Conservation (phyloP, 176 grass and related monocot species). For the Avena atlantica region DNA sequence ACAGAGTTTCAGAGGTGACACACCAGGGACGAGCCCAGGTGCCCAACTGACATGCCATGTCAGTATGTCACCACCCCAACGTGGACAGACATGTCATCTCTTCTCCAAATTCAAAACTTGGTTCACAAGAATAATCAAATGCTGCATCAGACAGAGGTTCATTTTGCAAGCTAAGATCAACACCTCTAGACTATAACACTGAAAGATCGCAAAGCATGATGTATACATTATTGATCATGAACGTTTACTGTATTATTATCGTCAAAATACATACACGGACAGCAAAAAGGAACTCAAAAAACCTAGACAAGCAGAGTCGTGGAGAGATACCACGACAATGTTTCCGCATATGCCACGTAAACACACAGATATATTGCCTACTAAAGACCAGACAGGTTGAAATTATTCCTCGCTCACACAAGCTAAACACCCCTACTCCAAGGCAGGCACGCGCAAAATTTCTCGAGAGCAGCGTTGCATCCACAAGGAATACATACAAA, state of each 20-base stretch:
- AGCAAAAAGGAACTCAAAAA: neutral
- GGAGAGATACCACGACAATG: neutral
- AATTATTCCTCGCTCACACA: neutral
- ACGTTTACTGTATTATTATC: neutral
- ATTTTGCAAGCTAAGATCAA: neutral
- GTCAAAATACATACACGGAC: neutral
- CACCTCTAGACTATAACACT: no score
- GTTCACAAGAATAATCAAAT: neutral
- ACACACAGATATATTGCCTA: neutral
- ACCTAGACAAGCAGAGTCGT: neutral
- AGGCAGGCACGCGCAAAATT: neutral
- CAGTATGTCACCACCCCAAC: neutral
- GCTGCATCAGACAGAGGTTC: neutral
- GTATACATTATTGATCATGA: neutral
- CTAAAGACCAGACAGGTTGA: neutral
- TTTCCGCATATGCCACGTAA: neutral
- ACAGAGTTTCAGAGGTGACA: no score
- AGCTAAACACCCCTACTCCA: neutral
- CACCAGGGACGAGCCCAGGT: neutral
- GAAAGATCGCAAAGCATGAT: neutral
- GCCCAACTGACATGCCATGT: neutral
- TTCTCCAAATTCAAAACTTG: no score
- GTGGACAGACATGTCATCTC: neutral
- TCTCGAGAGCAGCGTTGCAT: neutral
- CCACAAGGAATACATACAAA: neutral